Evolutionary conservation across 2,329 filamentous ascomycete genomes (phyloP).

Genomic region (Alternaria ethzedia): DNA sequence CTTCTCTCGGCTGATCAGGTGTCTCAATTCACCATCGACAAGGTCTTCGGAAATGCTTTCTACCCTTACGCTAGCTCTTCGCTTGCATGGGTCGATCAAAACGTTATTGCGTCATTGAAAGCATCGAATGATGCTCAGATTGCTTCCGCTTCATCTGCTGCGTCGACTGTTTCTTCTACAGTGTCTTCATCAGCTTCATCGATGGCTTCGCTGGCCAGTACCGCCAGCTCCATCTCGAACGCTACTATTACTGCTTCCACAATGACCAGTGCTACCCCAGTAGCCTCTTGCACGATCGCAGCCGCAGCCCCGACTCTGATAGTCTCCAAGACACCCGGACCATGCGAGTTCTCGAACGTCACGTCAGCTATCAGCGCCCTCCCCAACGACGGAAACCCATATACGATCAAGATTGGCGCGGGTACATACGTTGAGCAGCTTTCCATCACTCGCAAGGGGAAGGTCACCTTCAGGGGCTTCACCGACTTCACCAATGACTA

Average conservation of each 20-base stretch:
- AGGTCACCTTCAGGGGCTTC: conserved; percentile 52
- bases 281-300: conserved; percentile 33
- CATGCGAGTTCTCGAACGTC: conserved; percentile 51
- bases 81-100: conserved; percentile 49
- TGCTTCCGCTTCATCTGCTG: conserved; percentile 12
- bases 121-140: conserved; percentile 36
- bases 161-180: conserved; percentile 16
- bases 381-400: conserved; percentile 49
- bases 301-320: conserved; percentile 45
- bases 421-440: conserved; percentile 54
- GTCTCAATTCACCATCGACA: conserved; percentile 39
- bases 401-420: conserved; percentile 51
- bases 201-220: conserved; percentile 8
- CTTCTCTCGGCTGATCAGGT: conserved; percentile 45
- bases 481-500: conserved; percentile 41
- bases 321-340: conserved; percentile 34
- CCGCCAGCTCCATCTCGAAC: conserved; percentile 11
- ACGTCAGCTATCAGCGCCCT: conserved; percentile 54
- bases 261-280: conserved; percentile 5
- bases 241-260: conserved; percentile 2
- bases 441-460: conserved; percentile 50
- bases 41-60: conserved; percentile 47
- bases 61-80: conserved; percentile 42
- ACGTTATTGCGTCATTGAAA: conserved; percentile 43
- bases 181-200: conserved; percentile 13